Base-by-base conservation (phyloP, 768 basidiomycete species). In the Termitomyces sp. region DNA sequence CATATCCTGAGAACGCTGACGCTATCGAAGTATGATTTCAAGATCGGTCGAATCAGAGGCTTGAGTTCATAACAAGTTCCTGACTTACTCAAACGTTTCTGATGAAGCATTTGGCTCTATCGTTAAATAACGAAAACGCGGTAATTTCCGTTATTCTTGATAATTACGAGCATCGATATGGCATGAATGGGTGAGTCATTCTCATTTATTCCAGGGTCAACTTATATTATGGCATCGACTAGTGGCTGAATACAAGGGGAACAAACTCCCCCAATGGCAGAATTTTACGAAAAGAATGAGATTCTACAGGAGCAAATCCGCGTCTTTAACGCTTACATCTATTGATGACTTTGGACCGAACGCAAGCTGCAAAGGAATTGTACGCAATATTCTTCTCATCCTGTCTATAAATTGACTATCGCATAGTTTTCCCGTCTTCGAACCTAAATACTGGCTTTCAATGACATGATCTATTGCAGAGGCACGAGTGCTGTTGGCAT, bases 341-440 rank as follows among this genome's bases (percentile, higher is more conserved):
- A 5, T 22, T 5, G 13, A 24, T 22, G 42, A 24, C n/a, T 3
- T 42, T 3, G n/a, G 4, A 20, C 4, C 7, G 30, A 30, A 30
- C 30, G 30, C 30, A 30, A 30, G 3, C 30, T 30, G 30, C 3
- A 42, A 45, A 47, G 58, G 20, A 59, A 4, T 63, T 65, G 72
- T 73, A 52, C 53, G 65, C 63, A 24, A 24, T 30, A 51, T 40
- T 3, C 14, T 32, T 34, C 14, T 58, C 20, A 3, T 36, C 26
- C 30, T 22, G 42, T 12, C 30, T 14, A 12, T 22, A 9, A 14
- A 54, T 36, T 56, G 6, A 57, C 22, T n/a, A 46, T 36, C 24
- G 0, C 43, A 30, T 47, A 76, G 77, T 14, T 55, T 76, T 20
- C 59, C 76, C 0, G 59, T 77, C 6, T 77, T 76, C 59, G 70